phyloP scores from a whole-genome alignment of 805 yeast genomes.

The Sugiyamaella marilandica region DNA sequence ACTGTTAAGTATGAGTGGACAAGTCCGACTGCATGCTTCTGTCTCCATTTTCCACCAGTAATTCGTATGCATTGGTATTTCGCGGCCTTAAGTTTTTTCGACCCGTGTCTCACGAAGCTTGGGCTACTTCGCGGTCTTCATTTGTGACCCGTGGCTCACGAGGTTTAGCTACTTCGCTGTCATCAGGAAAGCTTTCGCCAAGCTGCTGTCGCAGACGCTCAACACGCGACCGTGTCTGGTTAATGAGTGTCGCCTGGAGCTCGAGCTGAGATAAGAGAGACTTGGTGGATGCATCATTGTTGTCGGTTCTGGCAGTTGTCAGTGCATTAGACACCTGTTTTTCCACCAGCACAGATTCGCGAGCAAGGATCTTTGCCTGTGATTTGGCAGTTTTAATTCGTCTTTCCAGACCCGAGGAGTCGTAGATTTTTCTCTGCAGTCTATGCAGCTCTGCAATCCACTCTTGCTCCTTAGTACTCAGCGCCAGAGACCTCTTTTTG shows the following conservation, averaged over 20 bases:
- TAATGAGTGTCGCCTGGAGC: neutral
- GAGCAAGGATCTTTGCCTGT: neutral
- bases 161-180: neutral
- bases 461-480: slow-evolving; percentile 39
- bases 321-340: neutral
- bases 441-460: slow-evolving; percentile 45
- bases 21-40: too few species aligned
- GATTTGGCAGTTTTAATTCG: slow-evolving; percentile 8
- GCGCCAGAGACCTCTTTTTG: slow-evolving; percentile 29
- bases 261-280: neutral
- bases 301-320: too few species aligned
- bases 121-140: too few species aligned
- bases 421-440: slow-evolving; percentile 29
- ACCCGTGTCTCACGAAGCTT: too few species aligned
- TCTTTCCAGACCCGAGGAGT: slow-evolving; percentile 23
- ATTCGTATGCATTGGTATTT: too few species aligned
- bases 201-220: too few species aligned
- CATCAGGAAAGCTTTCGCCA: neutral
- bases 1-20: too few species aligned
- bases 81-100: too few species aligned
- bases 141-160: too few species aligned
- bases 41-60: too few species aligned
- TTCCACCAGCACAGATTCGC: neutral
- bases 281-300: neutral
- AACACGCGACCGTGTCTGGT: neutral